These are phyloP conservation scores for Pythium diclinum DNA, from an alignment of 352 stramenopile species.

Conservation along the genomic window DNA sequence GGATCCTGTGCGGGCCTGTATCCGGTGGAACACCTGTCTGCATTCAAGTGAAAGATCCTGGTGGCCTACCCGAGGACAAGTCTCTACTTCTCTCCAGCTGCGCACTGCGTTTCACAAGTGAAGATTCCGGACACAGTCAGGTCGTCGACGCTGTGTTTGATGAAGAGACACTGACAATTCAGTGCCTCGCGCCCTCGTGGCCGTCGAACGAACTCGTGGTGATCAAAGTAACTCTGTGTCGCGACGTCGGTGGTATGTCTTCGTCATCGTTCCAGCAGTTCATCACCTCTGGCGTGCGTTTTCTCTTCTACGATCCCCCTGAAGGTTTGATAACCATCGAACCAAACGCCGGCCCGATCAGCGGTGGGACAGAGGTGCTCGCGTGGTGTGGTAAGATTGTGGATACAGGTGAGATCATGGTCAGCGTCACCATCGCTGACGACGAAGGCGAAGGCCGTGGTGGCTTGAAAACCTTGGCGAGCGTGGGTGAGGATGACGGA, in stretches of 20 bases:
- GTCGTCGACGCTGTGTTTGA: conserved; percentile 47
- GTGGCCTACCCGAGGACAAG: conserved; percentile 41
- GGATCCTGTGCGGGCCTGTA: conserved; percentile 52
- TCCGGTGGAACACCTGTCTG: conserved; percentile 51
- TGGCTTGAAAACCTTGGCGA: conserved; percentile 3
- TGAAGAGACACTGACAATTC: conserved; percentile 28
- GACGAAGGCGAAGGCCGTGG: conserved; percentile 17
- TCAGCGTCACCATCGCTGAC: conserved; percentile 54
- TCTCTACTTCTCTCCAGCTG: conserved; percentile 33
- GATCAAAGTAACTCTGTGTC: conserved; percentile 35
- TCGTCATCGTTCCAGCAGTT: conserved; percentile 32
- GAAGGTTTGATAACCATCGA: conserved; percentile 63
- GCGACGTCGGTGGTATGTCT: background rate
- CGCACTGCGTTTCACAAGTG: conserved; percentile 46
- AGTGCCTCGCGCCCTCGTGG: conserved; percentile 47
- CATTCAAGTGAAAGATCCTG: conserved; percentile 37
- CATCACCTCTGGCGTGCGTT: conserved; percentile 44
- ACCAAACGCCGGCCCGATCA: conserved; percentile 47
- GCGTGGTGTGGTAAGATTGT: conserved; percentile 63
- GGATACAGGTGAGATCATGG: conserved; percentile 62
- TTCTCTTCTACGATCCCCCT: conserved; percentile 71
- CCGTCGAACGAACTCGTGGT: conserved; percentile 54
- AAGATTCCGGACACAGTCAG: conserved; percentile 20
- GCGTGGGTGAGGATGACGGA: conserved; percentile 14
- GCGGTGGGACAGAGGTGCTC: conserved; percentile 50